A percentile compares a stretch with the other conserved stretches of the same genome.
phyloP scores from a whole-genome alignment of 441 rosid species.

The Erysimum pusillum region DNA sequence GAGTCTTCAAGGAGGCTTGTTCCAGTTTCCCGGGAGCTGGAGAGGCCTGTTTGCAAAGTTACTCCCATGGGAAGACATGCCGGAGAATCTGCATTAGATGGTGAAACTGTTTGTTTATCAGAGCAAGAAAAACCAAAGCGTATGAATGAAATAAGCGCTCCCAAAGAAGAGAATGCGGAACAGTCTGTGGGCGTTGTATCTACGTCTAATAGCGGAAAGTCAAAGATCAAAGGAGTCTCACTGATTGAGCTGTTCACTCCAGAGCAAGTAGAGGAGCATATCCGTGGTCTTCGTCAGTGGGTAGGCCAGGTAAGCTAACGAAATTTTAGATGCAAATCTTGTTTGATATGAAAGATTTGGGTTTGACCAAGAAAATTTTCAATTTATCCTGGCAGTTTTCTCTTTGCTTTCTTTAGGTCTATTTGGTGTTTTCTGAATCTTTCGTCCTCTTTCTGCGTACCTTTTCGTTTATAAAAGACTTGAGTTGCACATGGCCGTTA shows the following conservation, averaged over 20 bases:
- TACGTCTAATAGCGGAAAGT: too few species aligned
- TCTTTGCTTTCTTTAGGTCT: too few species aligned
- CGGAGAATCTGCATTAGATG: slow-evolving; percentile 51
- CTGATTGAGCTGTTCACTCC: slow-evolving; percentile 89
- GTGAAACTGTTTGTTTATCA: slow-evolving; percentile 49
- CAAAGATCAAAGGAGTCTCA: too few species aligned
- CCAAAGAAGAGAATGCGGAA: slow-evolving; percentile 60
- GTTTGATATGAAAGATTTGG: neutral
- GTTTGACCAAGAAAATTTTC: neutral
- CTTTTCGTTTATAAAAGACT: too few species aligned
- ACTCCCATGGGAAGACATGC: slow-evolving; percentile 53
- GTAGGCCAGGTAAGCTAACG: slow-evolving; percentile 81
- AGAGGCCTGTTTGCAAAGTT: slow-evolving; percentile 61
- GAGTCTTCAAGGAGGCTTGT: slow-evolving; percentile 55
- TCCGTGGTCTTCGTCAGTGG: slow-evolving; percentile 89
- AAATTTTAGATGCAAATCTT: neutral
- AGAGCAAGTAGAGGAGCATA: slow-evolving; percentile 89
- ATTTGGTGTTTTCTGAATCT: too few species aligned
- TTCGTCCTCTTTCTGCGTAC: too few species aligned
- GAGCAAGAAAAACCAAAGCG: slow-evolving; percentile 60
- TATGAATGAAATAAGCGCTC: slow-evolving; percentile 62
- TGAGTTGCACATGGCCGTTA: neutral
- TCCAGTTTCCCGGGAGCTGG: slow-evolving; percentile 54
- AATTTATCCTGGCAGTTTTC: too few species aligned
- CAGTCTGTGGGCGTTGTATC: slow-evolving; percentile 71